Base-by-base conservation (phyloP, 2,329 filamentous ascomycete species). In the Colletotrichum spinosum region DNA sequence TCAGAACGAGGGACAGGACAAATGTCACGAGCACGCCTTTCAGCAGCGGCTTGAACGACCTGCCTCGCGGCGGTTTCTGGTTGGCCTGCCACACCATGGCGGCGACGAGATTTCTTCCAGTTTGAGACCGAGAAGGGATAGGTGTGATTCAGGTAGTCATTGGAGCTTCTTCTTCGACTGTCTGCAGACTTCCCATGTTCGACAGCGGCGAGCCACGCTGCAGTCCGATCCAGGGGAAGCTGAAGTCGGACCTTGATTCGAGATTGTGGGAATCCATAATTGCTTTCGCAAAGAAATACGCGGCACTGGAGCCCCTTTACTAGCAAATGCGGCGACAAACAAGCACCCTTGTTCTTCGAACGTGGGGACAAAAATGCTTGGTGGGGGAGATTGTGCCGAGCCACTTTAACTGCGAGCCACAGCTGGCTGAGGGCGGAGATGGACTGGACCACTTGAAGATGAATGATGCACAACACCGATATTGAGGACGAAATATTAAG, bases 31-130 rank as follows among this genome's bases (percentile, higher is more conserved):
- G 46, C 15, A 56, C 58, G 11, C 58, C 48, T 17, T 66, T 66
- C 12, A 66, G 63, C 53, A 66, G 33, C 7, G 59, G 48, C 38
- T 62, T 63, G 33, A 12, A 35, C 58, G 63, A 66, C 46, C 53
- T 63, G 42, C 41, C 49, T 15, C 25, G 25, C 25, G 53, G 48
- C 46, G 41, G 48, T 10, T 17, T 60, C 38, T 44, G 41, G 33
- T 62, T 66, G 52, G 63, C 48, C 48, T 55, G 60, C 63, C 63
- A 66, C 48, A 45, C 63, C 63, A 66, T 66, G 17, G 52, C 52
- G 25, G 52, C 17, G 34, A 51, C 49, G 33, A 62, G 1, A 33
- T 56, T 38, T 39, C 41, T 49, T 48, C 52, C 15, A 17, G 41
- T 53, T 52, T 9, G 15, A 44, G 49, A n/a, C 13, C 37, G 12